These are phyloP conservation scores for Gentiana macrophylla DNA, from an alignment of 257 asterid species.

Conservation along the genomic window DNA sequence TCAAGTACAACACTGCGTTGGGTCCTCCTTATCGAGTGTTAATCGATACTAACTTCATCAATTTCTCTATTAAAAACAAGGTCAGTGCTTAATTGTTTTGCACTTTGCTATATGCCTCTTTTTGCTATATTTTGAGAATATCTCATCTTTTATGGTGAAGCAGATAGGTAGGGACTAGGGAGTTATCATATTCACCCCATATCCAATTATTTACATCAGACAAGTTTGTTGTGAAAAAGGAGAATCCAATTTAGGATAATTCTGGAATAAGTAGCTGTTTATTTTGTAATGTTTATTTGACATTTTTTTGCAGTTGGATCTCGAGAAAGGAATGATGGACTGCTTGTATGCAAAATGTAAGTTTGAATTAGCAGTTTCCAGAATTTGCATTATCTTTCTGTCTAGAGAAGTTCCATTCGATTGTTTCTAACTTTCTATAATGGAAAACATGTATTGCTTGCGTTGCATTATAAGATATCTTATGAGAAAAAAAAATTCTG, in stretches of 20 bases:
- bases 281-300: constrained; percentile 6
- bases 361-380: constrained; percentile 15
- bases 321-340: constrained; percentile 98
- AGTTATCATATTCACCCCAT: no score
- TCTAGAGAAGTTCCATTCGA: not conserved
- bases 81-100: constrained; percentile 29
- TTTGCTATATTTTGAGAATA: no score
- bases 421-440: not conserved
- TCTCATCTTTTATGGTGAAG: no score
- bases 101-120: not conserved
- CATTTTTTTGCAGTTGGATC: constrained; percentile 54
- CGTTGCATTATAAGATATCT: not conserved
- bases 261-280: not conserved
- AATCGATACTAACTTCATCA: constrained; percentile 94
- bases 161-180: no score
- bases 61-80: constrained; percentile 92
- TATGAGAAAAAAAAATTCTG: no score
- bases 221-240: not conserved
- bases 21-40: constrained; percentile 90
- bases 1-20: constrained; percentile 76
- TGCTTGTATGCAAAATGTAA: constrained; percentile 96
- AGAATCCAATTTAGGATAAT: no score
- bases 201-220: no score
- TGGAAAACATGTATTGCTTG: not conserved
- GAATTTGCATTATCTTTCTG: not conserved